These are phyloP conservation scores for Thelephora terrestris DNA, from an alignment of 1,284 basidiomycete genomes.

Conservation along the genomic window DNA sequence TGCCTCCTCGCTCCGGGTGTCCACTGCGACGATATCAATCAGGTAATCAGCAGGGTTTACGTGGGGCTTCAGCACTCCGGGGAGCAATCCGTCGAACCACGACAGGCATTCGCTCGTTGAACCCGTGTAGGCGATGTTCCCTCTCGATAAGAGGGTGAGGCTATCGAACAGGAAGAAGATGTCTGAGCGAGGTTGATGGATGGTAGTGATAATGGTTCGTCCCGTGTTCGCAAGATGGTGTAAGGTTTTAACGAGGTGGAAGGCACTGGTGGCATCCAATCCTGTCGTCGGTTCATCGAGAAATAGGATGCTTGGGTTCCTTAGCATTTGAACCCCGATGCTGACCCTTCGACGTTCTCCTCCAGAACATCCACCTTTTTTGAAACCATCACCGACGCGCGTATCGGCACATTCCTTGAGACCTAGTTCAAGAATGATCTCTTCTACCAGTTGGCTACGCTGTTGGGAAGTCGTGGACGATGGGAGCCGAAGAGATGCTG, in stretches of 20 bases:
- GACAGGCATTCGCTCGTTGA: too few species aligned
- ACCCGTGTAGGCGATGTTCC: too few species aligned
- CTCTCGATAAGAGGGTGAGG: constrained; percentile 27
- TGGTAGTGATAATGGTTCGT: constrained; percentile 37
- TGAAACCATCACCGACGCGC: constrained; percentile 31
- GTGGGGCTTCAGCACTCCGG: too few species aligned
- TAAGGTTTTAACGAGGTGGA: constrained; percentile 35
- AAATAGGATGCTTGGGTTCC: constrained; percentile 35
- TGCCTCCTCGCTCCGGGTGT: too few species aligned
- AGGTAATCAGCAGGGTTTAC: too few species aligned
- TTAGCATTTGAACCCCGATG: too few species aligned
- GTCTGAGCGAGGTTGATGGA: constrained; percentile 44
- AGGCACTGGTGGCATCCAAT: constrained; percentile 38
- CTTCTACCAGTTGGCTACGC: constrained; percentile 31
- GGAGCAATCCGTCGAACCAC: too few species aligned
- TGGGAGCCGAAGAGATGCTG: constrained; percentile 37
- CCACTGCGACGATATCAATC: too few species aligned
- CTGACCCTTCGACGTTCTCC: constrained; percentile 36
- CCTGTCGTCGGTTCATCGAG: constrained; percentile 36
- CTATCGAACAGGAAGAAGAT: constrained; percentile 36
- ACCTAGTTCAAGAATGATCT: constrained; percentile 40
- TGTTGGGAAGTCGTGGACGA: constrained; percentile 23
- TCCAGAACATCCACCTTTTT: constrained; percentile 37
- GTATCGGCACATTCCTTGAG: constrained; percentile 36
- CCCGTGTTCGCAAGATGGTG: constrained; percentile 33